phyloP scores from a whole-genome alignment of 352 stramenopile genomes.

The Pythium rishiriense region DNA sequence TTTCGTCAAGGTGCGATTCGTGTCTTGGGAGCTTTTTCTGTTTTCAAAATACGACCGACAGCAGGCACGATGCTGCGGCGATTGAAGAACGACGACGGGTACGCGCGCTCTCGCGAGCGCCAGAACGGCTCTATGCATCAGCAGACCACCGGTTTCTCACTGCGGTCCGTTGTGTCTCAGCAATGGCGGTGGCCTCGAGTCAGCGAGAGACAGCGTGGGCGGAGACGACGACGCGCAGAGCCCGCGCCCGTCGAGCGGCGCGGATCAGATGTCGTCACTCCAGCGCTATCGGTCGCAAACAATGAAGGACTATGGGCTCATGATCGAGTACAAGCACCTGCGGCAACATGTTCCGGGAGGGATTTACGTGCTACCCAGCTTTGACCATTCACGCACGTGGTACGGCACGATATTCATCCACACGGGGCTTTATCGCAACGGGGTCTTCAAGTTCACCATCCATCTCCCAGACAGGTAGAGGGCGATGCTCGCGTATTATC shows the following conservation, averaged over 20 bases:
- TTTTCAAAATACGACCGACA: slow-evolving; percentile 21
- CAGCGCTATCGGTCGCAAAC: slow-evolving; percentile 85
- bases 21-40: not conserved
- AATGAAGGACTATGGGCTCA: slow-evolving; percentile 95
- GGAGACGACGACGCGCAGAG: slow-evolving; percentile 19
- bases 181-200: slow-evolving; percentile 7
- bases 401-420: slow-evolving; percentile 97
- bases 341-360: slow-evolving; percentile 93
- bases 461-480: slow-evolving; percentile 67
- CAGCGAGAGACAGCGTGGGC: slow-evolving; percentile 10
- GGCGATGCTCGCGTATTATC: not conserved
- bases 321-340: slow-evolving; percentile 98
- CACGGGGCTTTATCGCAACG: slow-evolving; percentile 93
- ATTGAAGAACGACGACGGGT: slow-evolving; percentile 64
- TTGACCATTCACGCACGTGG: slow-evolving; percentile 91
- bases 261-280: slow-evolving; percentile 75
- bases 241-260: slow-evolving; percentile 24
- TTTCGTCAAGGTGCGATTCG: slow-evolving; percentile 33
- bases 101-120: slow-evolving; percentile 11
- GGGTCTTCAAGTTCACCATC: slow-evolving; percentile 97
- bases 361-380: slow-evolving; percentile 95
- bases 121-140: not conserved
- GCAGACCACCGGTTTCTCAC: not conserved
- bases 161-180: not conserved
- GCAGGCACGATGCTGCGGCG: slow-evolving; percentile 47